Percentiles rank a stretch among this genome's conserved stretches.
Evolutionary conservation across 169 alveolate species (phyloP).

Genomic region (Plasmodium falciparum): DNA sequence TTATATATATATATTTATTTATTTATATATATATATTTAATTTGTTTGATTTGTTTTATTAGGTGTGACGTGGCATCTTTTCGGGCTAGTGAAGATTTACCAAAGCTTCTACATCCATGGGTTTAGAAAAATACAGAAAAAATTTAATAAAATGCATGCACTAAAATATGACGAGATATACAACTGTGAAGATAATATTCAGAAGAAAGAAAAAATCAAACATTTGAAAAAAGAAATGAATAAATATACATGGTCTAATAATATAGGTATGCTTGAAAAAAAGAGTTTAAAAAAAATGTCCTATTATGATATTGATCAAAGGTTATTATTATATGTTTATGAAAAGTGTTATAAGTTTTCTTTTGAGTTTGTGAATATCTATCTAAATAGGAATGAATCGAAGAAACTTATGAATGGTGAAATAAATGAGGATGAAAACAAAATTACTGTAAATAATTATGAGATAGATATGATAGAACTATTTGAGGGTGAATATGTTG

Average conservation of each 20-base stretch:
- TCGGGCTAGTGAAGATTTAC: slow-evolving; percentile 51
- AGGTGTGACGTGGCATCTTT: slow-evolving; percentile 64
- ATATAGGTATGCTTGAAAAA: slow-evolving; percentile 42
- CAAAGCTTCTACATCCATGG: slow-evolving; percentile 53
- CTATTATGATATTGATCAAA: slow-evolving; percentile 38
- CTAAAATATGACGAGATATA: slow-evolving; percentile 48
- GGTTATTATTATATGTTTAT: slow-evolving; percentile 47
- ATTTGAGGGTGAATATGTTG: slow-evolving; percentile 46
- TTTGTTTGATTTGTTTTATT: neutral
- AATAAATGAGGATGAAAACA: neutral
- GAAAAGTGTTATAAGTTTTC: slow-evolving; percentile 36
- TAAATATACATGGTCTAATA: slow-evolving; percentile 45
- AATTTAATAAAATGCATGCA: slow-evolving; percentile 24
- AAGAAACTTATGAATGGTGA: too few relatives aligned
- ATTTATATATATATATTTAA: too few relatives aligned
- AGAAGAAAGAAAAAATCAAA: slow-evolving; percentile 31
- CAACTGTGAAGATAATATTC: slow-evolving; percentile 15
- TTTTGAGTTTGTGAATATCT: slow-evolving; percentile 40
- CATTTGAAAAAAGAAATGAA: slow-evolving; percentile 25
- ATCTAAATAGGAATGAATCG: neutral
- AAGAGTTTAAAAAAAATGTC: slow-evolving; percentile 12
- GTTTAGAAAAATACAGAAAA: slow-evolving; percentile 27
- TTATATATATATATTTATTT: neutral
- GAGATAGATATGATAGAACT: slow-evolving; percentile 52
- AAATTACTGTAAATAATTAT: slow-evolving; percentile 17